Percentiles rank a stretch among this genome's conserved stretches.
phyloP scores from a whole-genome alignment of 805 yeast genomes.

The Candida rishiriensis region DNA sequence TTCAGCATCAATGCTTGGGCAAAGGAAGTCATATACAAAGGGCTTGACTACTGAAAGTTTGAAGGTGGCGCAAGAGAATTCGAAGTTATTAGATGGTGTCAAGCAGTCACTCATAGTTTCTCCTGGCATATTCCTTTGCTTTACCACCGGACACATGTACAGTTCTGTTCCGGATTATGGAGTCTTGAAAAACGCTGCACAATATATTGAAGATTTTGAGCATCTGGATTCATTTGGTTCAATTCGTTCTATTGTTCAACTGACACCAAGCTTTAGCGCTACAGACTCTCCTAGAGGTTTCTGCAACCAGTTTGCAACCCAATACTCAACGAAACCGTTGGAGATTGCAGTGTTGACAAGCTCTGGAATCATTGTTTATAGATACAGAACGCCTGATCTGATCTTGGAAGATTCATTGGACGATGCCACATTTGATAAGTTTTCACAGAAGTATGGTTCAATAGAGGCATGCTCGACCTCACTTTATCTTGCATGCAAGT shows the following conservation, averaged over 20 bases:
- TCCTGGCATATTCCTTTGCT: conserved; percentile 83
- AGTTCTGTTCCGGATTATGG: conserved; percentile 85
- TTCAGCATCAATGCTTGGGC: conserved; percentile 17
- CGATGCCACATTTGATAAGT: conserved; percentile 61
- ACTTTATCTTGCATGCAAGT: conserved; percentile 75
- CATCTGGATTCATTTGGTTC: conserved; percentile 49
- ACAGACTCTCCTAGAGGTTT: conserved; percentile 74
- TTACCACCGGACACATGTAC: conserved; percentile 46
- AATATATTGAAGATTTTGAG: conserved; percentile 77
- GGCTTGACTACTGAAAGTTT: conserved; percentile 30
- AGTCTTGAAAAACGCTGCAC: conserved; percentile 64
- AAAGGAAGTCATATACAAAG: conserved; percentile 25
- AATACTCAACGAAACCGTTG: conserved; percentile 62
- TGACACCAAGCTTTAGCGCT: conserved; percentile 68
- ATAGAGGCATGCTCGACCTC: conserved; percentile 90
- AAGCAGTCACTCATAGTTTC: conserved; percentile 59
- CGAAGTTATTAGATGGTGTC: conserved; percentile 52
- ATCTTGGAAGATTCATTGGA: conserved; percentile 62
- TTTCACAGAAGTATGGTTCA: conserved; percentile 75
- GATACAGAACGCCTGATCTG: conserved; percentile 75
- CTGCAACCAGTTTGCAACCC: conserved; percentile 83
- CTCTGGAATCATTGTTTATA: conserved; percentile 70
- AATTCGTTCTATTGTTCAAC: conserved; percentile 69
- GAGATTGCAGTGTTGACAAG: conserved; percentile 80
- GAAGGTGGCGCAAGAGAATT: conserved; percentile 52